These are phyloP conservation scores for Heimioporus sp. DNA, from an alignment of 768 basidiomycete species.

Conservation along the genomic window DNA sequence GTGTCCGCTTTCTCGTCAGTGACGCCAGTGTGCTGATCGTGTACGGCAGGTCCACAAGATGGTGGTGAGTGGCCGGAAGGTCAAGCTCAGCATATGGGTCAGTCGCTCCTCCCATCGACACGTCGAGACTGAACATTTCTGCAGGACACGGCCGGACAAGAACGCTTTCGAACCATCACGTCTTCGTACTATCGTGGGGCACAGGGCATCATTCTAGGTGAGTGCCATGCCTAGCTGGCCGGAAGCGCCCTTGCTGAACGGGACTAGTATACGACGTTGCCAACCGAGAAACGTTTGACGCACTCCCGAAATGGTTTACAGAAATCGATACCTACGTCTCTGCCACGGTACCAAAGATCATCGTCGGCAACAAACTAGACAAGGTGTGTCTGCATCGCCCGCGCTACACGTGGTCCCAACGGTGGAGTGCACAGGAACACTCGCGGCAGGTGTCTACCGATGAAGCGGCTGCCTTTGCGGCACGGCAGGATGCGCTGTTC, in stretches of 20 bases:
- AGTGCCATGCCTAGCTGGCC: not conserved
- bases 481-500: constrained; percentile 80
- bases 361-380: constrained; percentile 94
- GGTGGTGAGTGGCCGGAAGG: constrained; percentile 77
- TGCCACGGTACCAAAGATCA: constrained; percentile 83
- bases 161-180: constrained; percentile 94
- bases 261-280: constrained; percentile 91
- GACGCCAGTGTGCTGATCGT: not conserved
- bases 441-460: constrained; percentile 80
- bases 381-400: constrained; percentile 50
- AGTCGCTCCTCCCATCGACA: constrained; percentile 23
- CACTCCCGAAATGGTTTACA: constrained; percentile 88
- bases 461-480: constrained; percentile 80
- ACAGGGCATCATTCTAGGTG: constrained; percentile 78
- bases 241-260: not conserved
- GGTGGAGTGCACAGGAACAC: constrained; percentile 59
- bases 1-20: constrained; percentile 20
- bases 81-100: constrained; percentile 97
- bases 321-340: constrained; percentile 94
- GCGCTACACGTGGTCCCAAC: not conserved
- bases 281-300: constrained; percentile 89
- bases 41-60: constrained; percentile 78
- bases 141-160: constrained; percentile 95
- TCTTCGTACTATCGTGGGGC: constrained; percentile 92
- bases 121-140: not conserved